Evolutionary conservation across 352 stramenopile species (phyloP).

Genomic region (Pythium oligandrum): DNA sequence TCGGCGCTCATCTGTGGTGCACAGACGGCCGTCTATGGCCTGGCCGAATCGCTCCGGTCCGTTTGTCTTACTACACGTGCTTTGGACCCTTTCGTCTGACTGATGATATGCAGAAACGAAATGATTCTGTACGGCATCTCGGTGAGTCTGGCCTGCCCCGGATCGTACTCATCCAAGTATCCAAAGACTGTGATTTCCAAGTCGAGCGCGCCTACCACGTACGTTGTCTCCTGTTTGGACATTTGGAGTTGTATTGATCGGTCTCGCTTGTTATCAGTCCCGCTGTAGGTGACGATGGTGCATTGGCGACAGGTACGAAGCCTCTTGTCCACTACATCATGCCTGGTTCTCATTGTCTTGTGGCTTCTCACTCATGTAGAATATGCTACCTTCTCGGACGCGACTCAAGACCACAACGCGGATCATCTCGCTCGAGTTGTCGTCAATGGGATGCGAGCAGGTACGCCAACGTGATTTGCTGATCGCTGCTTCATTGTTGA

Average conservation of each 20-base stretch:
- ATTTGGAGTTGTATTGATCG: neutral
- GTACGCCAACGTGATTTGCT: neutral
- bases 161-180: constrained; percentile 18
- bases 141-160: constrained; percentile 86
- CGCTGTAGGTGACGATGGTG: too few species aligned
- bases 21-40: constrained; percentile 86
- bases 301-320: too few species aligned
- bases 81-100: too few species aligned
- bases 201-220: neutral
- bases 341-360: too few species aligned
- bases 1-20: constrained; percentile 84
- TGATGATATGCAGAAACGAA: constrained; percentile 24
- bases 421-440: too few species aligned
- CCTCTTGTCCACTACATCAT: too few species aligned
- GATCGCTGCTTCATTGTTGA: constrained; percentile 9
- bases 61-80: neutral
- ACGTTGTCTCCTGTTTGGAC: neutral
- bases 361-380: too few species aligned
- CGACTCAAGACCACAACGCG: too few species aligned
- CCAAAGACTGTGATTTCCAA: neutral
- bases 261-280: too few species aligned
- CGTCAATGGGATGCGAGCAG: too few species aligned
- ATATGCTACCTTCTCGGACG: too few species aligned
- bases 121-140: constrained; percentile 62
- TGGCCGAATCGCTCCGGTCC: constrained; percentile 84